These are phyloP conservation scores for Patellaria atrata DNA, from an alignment of 495 filamentous ascomycete genomes.

Conservation along the genomic window DNA sequence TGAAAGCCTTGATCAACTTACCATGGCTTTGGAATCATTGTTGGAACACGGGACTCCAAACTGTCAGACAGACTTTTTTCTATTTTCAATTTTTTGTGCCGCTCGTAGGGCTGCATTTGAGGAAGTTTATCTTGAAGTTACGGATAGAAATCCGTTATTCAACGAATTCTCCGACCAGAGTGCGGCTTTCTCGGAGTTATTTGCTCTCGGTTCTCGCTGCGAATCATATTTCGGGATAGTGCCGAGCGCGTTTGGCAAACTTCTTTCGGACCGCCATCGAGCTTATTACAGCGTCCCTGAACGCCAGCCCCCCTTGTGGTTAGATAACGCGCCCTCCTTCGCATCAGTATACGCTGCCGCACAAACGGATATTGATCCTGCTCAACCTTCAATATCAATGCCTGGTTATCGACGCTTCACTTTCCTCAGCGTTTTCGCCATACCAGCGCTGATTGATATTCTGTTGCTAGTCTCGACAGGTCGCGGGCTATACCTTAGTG, in stretches of 20 bases:
- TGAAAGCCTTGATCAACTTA: conserved; percentile 31
- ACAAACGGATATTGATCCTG: conserved; percentile 41
- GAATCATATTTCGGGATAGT: conserved; percentile 44
- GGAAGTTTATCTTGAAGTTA: conserved; percentile 45
- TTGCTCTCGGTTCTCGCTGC: conserved; percentile 45
- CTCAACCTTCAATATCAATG: conserved; percentile 31
- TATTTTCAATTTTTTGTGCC: conserved; percentile 41
- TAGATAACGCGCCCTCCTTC: conserved; percentile 35
- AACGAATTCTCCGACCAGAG: conserved; percentile 44
- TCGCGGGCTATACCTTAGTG: conserved; percentile 42
- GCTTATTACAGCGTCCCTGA: conserved; percentile 30
- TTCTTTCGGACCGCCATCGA: conserved; percentile 40
- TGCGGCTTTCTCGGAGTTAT: conserved; percentile 45
- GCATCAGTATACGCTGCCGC: conserved; percentile 40
- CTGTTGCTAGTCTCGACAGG: conserved; percentile 41
- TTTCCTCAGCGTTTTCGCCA: conserved; percentile 45
- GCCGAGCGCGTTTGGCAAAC: conserved; percentile 39
- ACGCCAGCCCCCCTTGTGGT: conserved; percentile 37
- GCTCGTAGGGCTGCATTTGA: conserved; percentile 41
- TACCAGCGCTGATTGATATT: conserved; percentile 44
- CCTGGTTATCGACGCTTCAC: conserved; percentile 39
- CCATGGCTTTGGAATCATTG: conserved; percentile 26
- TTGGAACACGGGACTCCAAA: conserved; percentile 29
- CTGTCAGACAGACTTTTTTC: conserved; percentile 36
- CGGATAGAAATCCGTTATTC: conserved; percentile 44